A percentile compares a stretch with the other conserved stretches of the same genome.
These are phyloP conservation scores for Erodium moschatum DNA, from an alignment of 441 rosid species.

Conservation along the genomic window DNA sequence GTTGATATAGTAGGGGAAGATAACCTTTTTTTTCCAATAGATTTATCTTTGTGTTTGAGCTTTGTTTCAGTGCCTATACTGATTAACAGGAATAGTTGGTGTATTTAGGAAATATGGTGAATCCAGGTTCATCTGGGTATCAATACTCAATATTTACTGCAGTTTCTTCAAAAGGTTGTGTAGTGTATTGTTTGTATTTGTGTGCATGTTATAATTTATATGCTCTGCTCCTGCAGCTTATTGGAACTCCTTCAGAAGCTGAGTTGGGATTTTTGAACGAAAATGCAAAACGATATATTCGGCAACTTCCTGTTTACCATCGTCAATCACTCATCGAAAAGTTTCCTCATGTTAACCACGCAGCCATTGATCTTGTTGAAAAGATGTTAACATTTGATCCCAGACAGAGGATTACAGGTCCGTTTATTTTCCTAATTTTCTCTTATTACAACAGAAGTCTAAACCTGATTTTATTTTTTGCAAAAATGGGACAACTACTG, in stretches of 20 bases:
- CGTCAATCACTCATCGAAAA: constrained; percentile 52
- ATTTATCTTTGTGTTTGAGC: neutral
- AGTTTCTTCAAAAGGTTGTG: neutral
- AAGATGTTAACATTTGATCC: constrained; percentile 93
- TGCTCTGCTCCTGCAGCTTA: constrained; percentile 45
- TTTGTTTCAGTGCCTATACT: neutral
- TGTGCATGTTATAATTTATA: neutral
- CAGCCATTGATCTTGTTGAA: constrained; percentile 75
- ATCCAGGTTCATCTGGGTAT: neutral
- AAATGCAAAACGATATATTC: constrained; percentile 72
- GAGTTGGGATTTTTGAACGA: constrained; percentile 84
- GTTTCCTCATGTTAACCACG: constrained; percentile 72
- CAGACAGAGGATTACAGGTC: constrained; percentile 79
- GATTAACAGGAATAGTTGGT: neutral
- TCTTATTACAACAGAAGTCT: neutral
- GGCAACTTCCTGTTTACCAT: constrained; percentile 59
- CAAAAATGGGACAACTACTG: too few relatives aligned
- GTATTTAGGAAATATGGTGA: neutral
- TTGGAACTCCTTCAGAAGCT: constrained; percentile 88
- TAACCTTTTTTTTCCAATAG: neutral
- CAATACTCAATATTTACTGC: neutral
- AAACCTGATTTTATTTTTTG: too few relatives aligned
- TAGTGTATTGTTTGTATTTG: neutral
- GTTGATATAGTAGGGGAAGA: neutral
- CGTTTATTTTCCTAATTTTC: constrained; percentile 15